These are phyloP conservation scores for Limonium bicolor DNA, from an alignment of 148 eudicot species.

Conservation along the genomic window DNA sequence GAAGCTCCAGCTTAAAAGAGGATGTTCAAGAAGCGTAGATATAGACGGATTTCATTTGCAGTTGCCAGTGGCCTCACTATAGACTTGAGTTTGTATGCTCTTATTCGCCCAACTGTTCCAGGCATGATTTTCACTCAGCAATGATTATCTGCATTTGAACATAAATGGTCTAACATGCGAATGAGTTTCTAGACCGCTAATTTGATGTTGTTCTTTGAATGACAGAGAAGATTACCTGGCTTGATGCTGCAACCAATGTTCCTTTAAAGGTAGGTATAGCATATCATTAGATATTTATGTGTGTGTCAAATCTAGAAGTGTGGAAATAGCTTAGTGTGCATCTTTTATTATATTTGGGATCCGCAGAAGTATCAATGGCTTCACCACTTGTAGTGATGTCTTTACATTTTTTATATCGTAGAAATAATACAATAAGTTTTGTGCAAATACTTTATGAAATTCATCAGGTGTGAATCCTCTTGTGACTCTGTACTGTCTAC, in stretches of 20 bases:
- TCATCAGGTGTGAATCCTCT: no score
- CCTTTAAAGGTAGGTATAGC: constrained; percentile 70
- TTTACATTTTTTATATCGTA: no score
- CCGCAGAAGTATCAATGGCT: no score
- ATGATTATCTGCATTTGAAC: no score
- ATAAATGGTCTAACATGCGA: no score
- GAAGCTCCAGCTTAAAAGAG: constrained; percentile 70
- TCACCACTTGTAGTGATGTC: no score
- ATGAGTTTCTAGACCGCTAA: not conserved
- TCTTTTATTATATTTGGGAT: no score
- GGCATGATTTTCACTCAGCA: constrained; percentile 28
- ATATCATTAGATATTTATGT: no score
- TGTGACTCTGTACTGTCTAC: no score
- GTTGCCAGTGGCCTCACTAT: constrained; percentile 70
- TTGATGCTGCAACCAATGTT: constrained; percentile 79
- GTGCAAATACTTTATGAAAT: no score
- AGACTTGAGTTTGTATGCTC: constrained; percentile 79
- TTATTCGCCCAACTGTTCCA: constrained; percentile 81
- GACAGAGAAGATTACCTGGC: constrained; percentile 76
- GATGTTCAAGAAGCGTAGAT: constrained; percentile 84
- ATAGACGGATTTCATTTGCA: constrained; percentile 58
- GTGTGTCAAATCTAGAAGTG: not conserved
- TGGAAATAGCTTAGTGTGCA: no score
- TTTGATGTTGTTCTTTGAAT: constrained; percentile 9
- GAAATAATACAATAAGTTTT: no score